A percentile compares a stretch with the other conserved stretches of the same genome.
Evolutionary conservation across 192 early-diverging fungal genomes (phyloP).

Genomic region (Gorgonomyces haynaldii): DNA sequence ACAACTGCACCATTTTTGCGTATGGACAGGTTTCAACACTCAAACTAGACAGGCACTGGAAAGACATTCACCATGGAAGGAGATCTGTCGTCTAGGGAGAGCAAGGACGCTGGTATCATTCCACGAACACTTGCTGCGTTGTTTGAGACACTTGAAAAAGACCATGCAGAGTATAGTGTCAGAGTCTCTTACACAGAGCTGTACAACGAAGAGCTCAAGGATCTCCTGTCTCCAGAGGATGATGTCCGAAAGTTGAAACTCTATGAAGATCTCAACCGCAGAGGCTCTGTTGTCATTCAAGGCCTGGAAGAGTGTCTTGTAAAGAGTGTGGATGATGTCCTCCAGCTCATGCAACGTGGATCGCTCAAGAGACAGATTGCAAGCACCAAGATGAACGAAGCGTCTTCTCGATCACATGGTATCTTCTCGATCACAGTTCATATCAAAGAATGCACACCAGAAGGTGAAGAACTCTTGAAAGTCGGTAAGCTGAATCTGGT

Average conservation of each 20-base stretch:
- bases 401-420: slow-evolving; percentile 74
- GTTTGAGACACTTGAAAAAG: slow-evolving; percentile 60
- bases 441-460: slow-evolving; percentile 67
- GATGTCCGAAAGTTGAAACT: slow-evolving; percentile 48
- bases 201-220: slow-evolving; percentile 93
- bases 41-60: slow-evolving; percentile 77
- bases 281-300: slow-evolving; percentile 64
- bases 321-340: slow-evolving; percentile 58
- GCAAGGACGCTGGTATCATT: slow-evolving; percentile 76
- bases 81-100: no score
- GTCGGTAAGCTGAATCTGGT: slow-evolving; percentile 93
- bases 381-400: slow-evolving; percentile 72
- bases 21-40: slow-evolving; percentile 23
- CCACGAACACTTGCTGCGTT: slow-evolving; percentile 72
- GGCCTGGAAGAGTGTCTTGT: slow-evolving; percentile 73
- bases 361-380: slow-evolving; percentile 66
- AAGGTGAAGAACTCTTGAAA: slow-evolving; percentile 81
- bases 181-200: slow-evolving; percentile 82
- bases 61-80: slow-evolving; percentile 98
- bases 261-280: slow-evolving; percentile 56
- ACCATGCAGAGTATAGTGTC: slow-evolving; percentile 62
- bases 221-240: slow-evolving; percentile 56
- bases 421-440: slow-evolving; percentile 86
- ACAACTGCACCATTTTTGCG: slow-evolving; percentile 72
- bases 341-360: slow-evolving; percentile 59